phyloP scores from a whole-genome alignment of 257 asterid genomes.

The Solanum chmielewskii region DNA sequence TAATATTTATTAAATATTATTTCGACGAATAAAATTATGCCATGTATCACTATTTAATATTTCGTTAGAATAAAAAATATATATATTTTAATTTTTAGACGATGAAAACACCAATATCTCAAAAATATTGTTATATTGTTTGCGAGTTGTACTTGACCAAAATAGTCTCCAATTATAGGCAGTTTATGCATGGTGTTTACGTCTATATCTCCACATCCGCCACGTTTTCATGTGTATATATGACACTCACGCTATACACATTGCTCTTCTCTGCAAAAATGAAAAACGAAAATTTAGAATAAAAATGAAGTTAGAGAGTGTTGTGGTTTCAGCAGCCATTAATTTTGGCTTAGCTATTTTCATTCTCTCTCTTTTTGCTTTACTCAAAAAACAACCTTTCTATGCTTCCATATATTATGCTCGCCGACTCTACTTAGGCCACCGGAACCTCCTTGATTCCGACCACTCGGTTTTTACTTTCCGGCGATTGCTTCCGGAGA shows the following conservation, averaged over 20 bases:
- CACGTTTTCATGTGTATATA: not conserved
- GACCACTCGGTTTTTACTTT: conserved; percentile 16
- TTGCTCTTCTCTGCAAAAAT: not conserved
- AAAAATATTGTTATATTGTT: too few relatives aligned
- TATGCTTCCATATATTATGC: conserved; percentile 59
- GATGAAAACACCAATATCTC: fast-evolving
- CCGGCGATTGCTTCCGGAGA: conserved; percentile 53
- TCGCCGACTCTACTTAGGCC: conserved; percentile 56
- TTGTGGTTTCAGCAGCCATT: conserved; percentile 61
- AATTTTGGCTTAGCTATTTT: conserved; percentile 67
- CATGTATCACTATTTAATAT: too few relatives aligned
- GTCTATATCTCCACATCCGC: not conserved
- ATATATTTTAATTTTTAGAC: too few relatives aligned
- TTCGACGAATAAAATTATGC: too few relatives aligned
- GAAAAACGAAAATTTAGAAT: not conserved
- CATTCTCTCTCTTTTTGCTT: conserved; percentile 53
- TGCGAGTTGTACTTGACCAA: not conserved
- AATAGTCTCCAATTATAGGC: not conserved
- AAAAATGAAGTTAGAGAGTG: conserved; percentile 53
- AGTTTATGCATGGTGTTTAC: not conserved
- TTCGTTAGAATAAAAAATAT: fast-evolving
- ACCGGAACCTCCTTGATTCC: conserved; percentile 25
- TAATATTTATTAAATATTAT: too few relatives aligned
- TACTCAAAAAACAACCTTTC: conserved; percentile 57
- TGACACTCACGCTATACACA: not conserved